Conservation (phyloP, 805 yeast genomes). For the Kuraishia hungarica region DNA sequence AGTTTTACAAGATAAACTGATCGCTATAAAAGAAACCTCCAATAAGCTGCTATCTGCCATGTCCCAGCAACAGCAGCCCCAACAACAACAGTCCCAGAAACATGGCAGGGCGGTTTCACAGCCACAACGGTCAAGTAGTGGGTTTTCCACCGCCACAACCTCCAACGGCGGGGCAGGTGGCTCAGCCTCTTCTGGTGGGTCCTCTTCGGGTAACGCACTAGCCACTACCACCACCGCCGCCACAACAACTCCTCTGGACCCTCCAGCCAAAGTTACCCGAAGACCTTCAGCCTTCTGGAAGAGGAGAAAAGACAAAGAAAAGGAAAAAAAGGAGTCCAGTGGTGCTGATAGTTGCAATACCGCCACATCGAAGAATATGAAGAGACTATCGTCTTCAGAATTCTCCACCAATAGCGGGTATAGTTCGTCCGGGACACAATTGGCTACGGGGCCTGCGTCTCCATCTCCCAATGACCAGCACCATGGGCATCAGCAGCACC, state of each 20-base stretch:
- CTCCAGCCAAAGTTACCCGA: not conserved
- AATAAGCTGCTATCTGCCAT: not conserved
- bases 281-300: conserved; percentile 15
- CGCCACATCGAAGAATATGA: not conserved
- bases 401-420: not conserved
- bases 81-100: not conserved
- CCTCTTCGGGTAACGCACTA: too few species aligned
- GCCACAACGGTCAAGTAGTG: not conserved
- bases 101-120: not conserved
- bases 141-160: too few species aligned
- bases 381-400: not conserved
- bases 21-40: not conserved
- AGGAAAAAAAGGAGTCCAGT: not conserved
- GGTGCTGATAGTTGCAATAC: not conserved
- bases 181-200: too few species aligned
- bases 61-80: not conserved
- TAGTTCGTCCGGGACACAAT: too few species aligned
- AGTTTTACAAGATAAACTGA: not conserved
- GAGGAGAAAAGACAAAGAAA: conserved; percentile 7
- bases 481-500: too few species aligned
- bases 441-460: not conserved
- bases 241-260: not conserved
- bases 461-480: too few species aligned
- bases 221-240: not conserved
- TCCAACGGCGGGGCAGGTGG: too few species aligned